phyloP scores from a whole-genome alignment of 805 yeast species.

The Sungouiella thailandica region DNA sequence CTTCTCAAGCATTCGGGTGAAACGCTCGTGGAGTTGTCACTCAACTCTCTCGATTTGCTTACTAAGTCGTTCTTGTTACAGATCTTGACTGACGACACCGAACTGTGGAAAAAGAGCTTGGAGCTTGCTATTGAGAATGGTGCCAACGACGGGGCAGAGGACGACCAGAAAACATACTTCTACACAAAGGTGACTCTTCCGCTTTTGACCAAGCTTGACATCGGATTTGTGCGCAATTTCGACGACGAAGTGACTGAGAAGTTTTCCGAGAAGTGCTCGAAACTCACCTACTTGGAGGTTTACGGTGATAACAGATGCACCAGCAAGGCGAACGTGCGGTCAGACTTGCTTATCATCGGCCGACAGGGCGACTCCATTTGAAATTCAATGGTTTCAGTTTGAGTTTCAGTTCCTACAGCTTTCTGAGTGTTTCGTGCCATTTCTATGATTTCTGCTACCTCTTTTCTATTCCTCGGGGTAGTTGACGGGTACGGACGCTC shows the following conservation, averaged over 20 bases:
- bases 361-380: slow-evolving; percentile 40
- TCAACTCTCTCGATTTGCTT: slow-evolving; percentile 68
- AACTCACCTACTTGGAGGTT: slow-evolving; percentile 65
- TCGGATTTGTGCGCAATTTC: slow-evolving; percentile 74
- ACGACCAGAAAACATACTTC: slow-evolving; percentile 4
- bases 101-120: slow-evolving; percentile 19
- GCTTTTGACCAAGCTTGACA: slow-evolving; percentile 60
- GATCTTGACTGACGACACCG: slow-evolving; percentile 34
- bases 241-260: slow-evolving; percentile 64
- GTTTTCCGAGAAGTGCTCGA: slow-evolving; percentile 55
- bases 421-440: background rate
- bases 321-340: slow-evolving; percentile 44
- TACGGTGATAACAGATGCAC: slow-evolving; percentile 76
- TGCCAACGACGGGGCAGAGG: slow-evolving; percentile 3
- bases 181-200: slow-evolving; percentile 37
- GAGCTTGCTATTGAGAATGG: slow-evolving; percentile 12
- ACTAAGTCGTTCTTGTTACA: slow-evolving; percentile 46
- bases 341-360: slow-evolving; percentile 63
- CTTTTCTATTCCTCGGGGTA: slow-evolving; percentile 27
- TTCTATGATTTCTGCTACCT: too few relatives aligned
- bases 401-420: background rate
- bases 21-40: slow-evolving; percentile 62
- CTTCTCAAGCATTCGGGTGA: slow-evolving; percentile 57
- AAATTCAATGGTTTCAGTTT: background rate
- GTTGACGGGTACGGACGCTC: slow-evolving; percentile 45